Conservation (phyloP, 2,329 filamentous ascomycete species). For the Nothopassalora personata region DNA sequence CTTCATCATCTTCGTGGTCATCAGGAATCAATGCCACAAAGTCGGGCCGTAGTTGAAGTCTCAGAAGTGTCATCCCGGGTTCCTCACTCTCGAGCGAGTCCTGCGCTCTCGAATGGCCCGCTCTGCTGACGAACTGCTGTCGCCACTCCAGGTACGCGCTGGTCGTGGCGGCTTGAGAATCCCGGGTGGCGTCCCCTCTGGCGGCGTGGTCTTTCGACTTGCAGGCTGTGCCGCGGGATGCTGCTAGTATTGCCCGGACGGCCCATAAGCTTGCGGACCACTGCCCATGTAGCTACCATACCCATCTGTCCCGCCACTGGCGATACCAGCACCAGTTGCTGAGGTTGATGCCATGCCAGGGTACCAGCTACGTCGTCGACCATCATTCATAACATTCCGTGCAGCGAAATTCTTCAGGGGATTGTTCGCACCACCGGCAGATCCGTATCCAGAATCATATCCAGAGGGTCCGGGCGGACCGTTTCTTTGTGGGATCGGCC, state of each 20-base stretch:
- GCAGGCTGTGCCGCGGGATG: background rate
- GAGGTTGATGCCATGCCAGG: constrained; percentile 6
- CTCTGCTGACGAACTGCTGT: constrained; percentile 5
- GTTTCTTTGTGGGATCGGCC: constrained; percentile 16
- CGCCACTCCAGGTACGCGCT: background rate
- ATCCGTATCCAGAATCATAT: constrained; percentile 14
- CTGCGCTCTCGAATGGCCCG: constrained; percentile 3
- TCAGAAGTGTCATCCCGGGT: background rate
- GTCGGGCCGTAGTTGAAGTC: background rate
- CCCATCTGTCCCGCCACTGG: constrained; percentile 20
- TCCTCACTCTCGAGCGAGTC: constrained; percentile 3
- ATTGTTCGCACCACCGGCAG: constrained; percentile 5
- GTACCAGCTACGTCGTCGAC: constrained; percentile 23
- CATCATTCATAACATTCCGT: constrained; percentile 6
- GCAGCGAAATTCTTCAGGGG: constrained; percentile 4
- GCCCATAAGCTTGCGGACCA: constrained; percentile 10
- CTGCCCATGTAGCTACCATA: constrained; percentile 20
- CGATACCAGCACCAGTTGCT: background rate
- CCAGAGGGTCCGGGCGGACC: constrained; percentile 8
- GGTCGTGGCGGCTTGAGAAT: background rate
- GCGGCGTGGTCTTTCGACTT: background rate
- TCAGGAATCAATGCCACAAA: background rate
- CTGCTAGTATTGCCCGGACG: constrained; percentile 18
- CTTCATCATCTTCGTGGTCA: background rate
- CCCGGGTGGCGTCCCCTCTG: background rate